Base-by-base conservation (phyloP, 371 early-diverging fungal species). In the Antonospora locustae region DNA sequence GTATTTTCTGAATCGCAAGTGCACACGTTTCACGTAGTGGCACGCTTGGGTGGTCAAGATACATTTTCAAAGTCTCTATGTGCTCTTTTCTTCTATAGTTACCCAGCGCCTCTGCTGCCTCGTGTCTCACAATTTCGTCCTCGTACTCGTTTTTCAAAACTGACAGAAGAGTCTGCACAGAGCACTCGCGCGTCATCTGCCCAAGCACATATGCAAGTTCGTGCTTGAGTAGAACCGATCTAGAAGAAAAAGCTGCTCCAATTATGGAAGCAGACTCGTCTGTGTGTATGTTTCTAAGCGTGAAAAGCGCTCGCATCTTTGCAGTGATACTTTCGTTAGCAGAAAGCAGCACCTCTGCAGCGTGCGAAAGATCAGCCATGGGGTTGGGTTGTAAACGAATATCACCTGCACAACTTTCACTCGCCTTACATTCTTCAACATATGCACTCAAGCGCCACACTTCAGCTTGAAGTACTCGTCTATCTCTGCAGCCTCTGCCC, bases 121-220 rank as follows among this genome's bases (percentile, higher is more conserved):
- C 98, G 69, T 97, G 98, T 14, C 96, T 81, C 27, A 93, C 95
- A 86, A 97, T 94, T 39, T 84, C 84, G 67, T 88, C 84, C 70
- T 90, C 83, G 0, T 72, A 56, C 37, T 66, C 60, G 58, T 85
- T 72, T 25, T 71, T 73, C n/a, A 90, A 71, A 5, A 90, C 82
- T 6, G 55, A 37, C 48, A 65, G 63, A 14, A 97, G 79, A 14
- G 79, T 71, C 0, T 79, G 76, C 38, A 88, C 81, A 16, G 92
- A 87, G n/a, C 72, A 64, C 46, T 60, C 43, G 65, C 85, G 83
- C 66, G 82, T 80, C 82, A 91, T 93, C 76, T 97, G 96, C 48
- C 98, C 98, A 54, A 97, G 78, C 48, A 88, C 87, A 73, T 95
- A 97, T 50, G 94, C 94, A 38, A 92, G 74, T 76, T 97, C 98